phyloP scores from a whole-genome alignment of 495 filamentous ascomycete genomes.

The Penicillium antarcticum region DNA sequence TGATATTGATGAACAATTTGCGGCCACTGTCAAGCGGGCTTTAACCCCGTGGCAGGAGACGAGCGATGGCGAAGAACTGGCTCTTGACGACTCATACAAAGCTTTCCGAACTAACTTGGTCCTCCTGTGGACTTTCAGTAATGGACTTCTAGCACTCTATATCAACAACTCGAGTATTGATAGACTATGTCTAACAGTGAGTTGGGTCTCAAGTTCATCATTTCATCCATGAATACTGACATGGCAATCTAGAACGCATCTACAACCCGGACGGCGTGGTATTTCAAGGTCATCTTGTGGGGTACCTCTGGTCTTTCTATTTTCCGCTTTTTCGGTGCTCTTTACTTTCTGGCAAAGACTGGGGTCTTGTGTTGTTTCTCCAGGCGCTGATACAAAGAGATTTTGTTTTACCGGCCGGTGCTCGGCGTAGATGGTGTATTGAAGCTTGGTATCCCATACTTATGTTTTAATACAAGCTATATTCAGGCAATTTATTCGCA shows the following conservation, averaged over 20 bases:
- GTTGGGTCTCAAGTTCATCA: conserved; percentile 22
- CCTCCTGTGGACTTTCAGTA: conserved; percentile 86
- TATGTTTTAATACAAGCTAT: too few relatives aligned
- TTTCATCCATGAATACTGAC: neutral
- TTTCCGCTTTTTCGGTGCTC: conserved; percentile 19
- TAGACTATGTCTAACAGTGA: conserved; percentile 74
- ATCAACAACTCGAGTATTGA: conserved; percentile 78
- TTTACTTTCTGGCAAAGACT: conserved; percentile 19
- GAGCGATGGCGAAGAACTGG: conserved; percentile 65
- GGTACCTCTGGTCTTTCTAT: conserved; percentile 20
- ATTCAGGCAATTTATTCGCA: too few relatives aligned
- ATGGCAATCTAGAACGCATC: conserved; percentile 7
- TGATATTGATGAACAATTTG: conserved; percentile 94
- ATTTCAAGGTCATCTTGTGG: conserved; percentile 19
- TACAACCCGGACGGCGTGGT: conserved; percentile 16
- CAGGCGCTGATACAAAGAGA: neutral
- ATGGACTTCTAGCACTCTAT: conserved; percentile 72
- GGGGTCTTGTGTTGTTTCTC: conserved; percentile 16
- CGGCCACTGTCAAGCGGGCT: conserved; percentile 88
- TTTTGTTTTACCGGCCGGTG: too few relatives aligned
- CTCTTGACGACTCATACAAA: conserved; percentile 93
- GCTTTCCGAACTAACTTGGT: conserved; percentile 91
- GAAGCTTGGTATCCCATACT: too few relatives aligned
- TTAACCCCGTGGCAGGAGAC: conserved; percentile 68
- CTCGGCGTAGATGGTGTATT: too few relatives aligned